These are phyloP conservation scores for Mycena citricolor DNA, from an alignment of 1,284 basidiomycete species.

Conservation along the genomic window DNA sequence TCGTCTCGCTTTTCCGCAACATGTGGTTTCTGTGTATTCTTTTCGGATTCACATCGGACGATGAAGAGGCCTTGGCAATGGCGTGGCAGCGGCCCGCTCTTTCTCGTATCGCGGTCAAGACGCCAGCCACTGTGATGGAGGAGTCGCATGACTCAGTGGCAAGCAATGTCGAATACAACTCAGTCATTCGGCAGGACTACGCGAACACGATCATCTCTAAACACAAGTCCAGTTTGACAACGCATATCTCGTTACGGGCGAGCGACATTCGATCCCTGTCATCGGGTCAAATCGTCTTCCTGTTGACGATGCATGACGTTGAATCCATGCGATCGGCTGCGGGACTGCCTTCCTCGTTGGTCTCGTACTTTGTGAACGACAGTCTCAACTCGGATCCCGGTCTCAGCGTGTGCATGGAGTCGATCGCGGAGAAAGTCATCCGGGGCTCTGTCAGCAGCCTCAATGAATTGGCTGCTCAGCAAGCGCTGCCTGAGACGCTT, in stretches of 20 bases:
- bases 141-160: constrained; percentile 82
- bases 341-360: constrained; percentile 80
- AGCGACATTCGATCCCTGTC: constrained; percentile 78
- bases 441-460: constrained; percentile 71
- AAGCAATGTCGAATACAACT: constrained; percentile 92
- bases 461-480: constrained; percentile 73
- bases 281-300: constrained; percentile 84
- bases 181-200: constrained; percentile 88
- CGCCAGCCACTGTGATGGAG: constrained; percentile 84
- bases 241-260: constrained; percentile 68
- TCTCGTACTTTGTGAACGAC: constrained; percentile 89
- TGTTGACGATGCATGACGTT: constrained; percentile 86
- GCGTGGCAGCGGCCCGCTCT: constrained; percentile 79
- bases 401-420: constrained; percentile 77
- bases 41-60: constrained; percentile 66
- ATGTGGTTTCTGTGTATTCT: constrained; percentile 93
- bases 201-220: constrained; percentile 71
- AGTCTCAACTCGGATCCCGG: constrained; percentile 74
- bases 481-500: constrained; percentile 74
- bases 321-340: constrained; percentile 85
- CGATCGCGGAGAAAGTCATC: constrained; percentile 85
- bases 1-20: constrained; percentile 87
- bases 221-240: constrained; percentile 65
- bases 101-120: constrained; percentile 82
- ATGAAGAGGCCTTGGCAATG: constrained; percentile 59